Evolutionary conservation across 768 basidiomycete genomes (phyloP).

Genomic region (Rubroboletus pulcherrimus): DNA sequence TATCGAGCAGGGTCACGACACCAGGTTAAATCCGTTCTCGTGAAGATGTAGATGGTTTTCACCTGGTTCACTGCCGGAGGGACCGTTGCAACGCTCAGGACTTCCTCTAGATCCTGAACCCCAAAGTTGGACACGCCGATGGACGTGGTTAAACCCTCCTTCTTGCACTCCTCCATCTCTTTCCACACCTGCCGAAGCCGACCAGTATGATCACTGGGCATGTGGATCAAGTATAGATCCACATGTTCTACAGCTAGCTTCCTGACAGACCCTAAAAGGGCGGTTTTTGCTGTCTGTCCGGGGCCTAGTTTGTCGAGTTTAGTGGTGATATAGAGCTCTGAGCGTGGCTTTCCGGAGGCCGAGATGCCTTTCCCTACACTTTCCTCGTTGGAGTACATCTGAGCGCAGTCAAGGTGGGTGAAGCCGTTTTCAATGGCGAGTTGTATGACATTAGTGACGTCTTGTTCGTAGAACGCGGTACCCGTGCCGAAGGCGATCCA

Average conservation of each 20-base stretch:
- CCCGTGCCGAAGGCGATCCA: not conserved
- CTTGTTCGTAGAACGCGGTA: not conserved
- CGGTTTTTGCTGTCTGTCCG: not conserved
- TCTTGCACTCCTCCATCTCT: conserved; percentile 2
- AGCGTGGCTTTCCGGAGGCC: not conserved
- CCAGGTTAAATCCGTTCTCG: not conserved
- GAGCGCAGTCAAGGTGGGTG: not conserved
- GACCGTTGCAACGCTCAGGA: not conserved
- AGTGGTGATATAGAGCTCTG: conserved; percentile 1
- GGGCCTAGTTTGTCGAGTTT: not conserved
- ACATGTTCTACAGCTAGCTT: not conserved
- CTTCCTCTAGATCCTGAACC: not conserved
- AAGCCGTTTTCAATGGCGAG: not conserved
- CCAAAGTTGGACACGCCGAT: conserved; percentile 2
- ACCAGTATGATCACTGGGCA: not conserved
- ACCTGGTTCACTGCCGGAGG: conserved; percentile 1
- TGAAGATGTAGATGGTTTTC: not conserved
- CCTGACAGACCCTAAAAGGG: not conserved
- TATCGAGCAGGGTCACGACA: not conserved
- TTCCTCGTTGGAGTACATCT: conserved; percentile 7
- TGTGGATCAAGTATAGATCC: conserved; percentile 1
- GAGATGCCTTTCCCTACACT: not conserved
- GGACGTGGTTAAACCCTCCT: conserved; percentile 2
- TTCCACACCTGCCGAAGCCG: not conserved
- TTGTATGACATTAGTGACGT: not conserved